A percentile compares a stretch with the other conserved stretches of the same genome.
Conservation (phyloP, 2,329 filamentous ascomycete genomes). For the Cladosporium sp. region DNA sequence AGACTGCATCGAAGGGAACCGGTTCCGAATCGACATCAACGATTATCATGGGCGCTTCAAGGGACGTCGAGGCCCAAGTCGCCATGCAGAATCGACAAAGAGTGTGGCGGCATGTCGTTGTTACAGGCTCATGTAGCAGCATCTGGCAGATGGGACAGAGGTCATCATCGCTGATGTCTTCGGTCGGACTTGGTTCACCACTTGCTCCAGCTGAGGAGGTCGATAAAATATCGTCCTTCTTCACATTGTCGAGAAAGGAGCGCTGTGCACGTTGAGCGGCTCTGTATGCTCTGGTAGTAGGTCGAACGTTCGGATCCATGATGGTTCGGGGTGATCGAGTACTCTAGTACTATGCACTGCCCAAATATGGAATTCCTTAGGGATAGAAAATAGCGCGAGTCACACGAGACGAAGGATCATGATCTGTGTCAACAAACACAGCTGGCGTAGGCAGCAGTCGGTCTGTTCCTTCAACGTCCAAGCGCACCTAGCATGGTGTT, state of each 20-base stretch:
- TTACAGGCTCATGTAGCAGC: constrained; percentile 45
- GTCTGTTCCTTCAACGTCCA: neutral
- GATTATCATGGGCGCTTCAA: constrained; percentile 41
- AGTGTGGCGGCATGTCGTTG: constrained; percentile 45
- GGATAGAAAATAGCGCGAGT: neutral
- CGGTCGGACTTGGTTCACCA: neutral
- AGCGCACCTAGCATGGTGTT: too few species aligned
- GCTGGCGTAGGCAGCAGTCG: neutral
- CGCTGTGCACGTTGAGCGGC: constrained; percentile 7
- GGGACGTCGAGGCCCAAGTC: constrained; percentile 47
- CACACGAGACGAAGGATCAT: neutral
- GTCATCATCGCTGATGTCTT: constrained; percentile 42
- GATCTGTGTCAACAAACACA: neutral
- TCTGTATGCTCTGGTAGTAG: neutral
- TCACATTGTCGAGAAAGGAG: neutral
- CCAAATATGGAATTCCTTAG: neutral
- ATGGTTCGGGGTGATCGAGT: neutral
- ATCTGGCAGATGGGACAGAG: constrained; percentile 49
- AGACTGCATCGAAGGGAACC: constrained; percentile 31
- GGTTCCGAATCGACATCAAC: constrained; percentile 40
- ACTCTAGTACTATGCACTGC: neutral
- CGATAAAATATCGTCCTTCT: neutral
- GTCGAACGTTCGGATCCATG: neutral
- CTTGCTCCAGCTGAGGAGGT: neutral
- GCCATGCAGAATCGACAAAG: constrained; percentile 50